Conservation (phyloP, 768 basidiomycete species). For the Termitomyces sp. region DNA sequence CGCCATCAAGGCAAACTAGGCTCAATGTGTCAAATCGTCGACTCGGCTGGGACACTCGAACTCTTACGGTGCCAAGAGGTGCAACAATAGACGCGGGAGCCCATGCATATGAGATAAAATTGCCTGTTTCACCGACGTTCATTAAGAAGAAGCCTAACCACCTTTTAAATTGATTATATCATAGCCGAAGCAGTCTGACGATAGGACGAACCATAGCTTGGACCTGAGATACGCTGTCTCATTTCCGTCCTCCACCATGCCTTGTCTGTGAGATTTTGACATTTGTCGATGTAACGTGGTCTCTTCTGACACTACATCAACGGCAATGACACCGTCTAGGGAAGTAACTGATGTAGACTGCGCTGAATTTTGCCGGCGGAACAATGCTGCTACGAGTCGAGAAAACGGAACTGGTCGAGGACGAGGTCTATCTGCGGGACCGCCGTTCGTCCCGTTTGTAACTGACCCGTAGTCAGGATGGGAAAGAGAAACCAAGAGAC, state of each 20-base stretch:
- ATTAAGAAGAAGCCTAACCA: conserved; percentile 87
- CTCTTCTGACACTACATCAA: conserved; percentile 37
- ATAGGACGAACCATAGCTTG: conserved; percentile 63
- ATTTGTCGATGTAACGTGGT: conserved; percentile 19
- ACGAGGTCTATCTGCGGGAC: background rate
- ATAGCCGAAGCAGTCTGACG: background rate
- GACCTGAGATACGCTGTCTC: conserved; percentile 81
- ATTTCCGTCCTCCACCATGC: conserved; percentile 32
- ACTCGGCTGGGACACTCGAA: background rate
- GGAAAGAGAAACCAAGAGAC: conserved; percentile 11
- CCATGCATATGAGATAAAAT: conserved; percentile 87
- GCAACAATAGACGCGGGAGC: conserved; percentile 93
- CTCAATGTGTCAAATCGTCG: conserved; percentile 6
- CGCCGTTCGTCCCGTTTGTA: background rate
- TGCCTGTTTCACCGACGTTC: conserved; percentile 86
- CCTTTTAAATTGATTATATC: conserved; percentile 35
- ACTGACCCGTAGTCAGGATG: conserved; percentile 12
- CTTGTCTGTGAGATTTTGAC: conserved; percentile 8
- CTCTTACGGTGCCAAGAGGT: conserved; percentile 85
- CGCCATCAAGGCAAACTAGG: conserved; percentile 84
- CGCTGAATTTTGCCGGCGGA: conserved; percentile 15
- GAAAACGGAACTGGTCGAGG: conserved; percentile 19
- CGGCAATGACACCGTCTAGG: conserved; percentile 23
- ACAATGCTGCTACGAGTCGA: conserved; percentile 28
- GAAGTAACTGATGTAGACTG: background rate